Evolutionary conservation across 768 basidiomycete genomes (phyloP).

Genomic region (Mycena kentingensis): DNA sequence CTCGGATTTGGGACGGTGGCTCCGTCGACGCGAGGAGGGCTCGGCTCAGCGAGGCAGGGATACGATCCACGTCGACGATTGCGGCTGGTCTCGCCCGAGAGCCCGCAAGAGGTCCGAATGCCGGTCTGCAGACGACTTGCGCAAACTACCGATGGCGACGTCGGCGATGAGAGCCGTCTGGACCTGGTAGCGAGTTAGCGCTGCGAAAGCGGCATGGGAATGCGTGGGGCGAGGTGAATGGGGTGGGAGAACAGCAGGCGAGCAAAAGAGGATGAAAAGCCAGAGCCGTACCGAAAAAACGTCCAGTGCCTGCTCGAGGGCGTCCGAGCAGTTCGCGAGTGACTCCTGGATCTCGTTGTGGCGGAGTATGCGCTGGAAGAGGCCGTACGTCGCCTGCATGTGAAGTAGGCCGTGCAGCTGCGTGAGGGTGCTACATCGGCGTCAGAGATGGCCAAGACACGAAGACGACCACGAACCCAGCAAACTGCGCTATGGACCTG

Average conservation of each 20-base stretch:
- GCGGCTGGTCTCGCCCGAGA: too few relatives aligned
- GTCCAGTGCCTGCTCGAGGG: slow-evolving; percentile 13
- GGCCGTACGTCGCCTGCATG: background rate
- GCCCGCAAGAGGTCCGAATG: background rate
- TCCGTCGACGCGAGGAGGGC: too few relatives aligned
- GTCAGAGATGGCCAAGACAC: background rate
- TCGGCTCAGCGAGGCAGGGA: too few relatives aligned
- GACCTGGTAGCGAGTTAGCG: background rate
- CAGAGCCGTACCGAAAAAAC: slow-evolving; percentile 36
- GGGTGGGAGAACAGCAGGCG: too few relatives aligned
- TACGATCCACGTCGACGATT: too few relatives aligned
- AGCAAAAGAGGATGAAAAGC: too few relatives aligned
- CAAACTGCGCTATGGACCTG: slow-evolving; percentile 5
- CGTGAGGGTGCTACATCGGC: slow-evolving; percentile 2
- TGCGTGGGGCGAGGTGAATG: too few relatives aligned
- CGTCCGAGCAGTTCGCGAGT: background rate
- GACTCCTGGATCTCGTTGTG: slow-evolving; percentile 4
- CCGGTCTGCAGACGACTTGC: background rate
- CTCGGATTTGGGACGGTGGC: too few relatives aligned
- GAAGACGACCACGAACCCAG: background rate
- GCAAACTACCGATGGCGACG: background rate
- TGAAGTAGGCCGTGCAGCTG: slow-evolving; percentile 5
- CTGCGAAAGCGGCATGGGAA: too few relatives aligned
- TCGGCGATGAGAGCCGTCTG: background rate
- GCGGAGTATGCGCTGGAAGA: slow-evolving; percentile 9